Evolutionary conservation across 2,329 filamentous ascomycete species (phyloP), one percentile per base, ranked within the genome.

Genomic region (Xylariales sp.): DNA sequence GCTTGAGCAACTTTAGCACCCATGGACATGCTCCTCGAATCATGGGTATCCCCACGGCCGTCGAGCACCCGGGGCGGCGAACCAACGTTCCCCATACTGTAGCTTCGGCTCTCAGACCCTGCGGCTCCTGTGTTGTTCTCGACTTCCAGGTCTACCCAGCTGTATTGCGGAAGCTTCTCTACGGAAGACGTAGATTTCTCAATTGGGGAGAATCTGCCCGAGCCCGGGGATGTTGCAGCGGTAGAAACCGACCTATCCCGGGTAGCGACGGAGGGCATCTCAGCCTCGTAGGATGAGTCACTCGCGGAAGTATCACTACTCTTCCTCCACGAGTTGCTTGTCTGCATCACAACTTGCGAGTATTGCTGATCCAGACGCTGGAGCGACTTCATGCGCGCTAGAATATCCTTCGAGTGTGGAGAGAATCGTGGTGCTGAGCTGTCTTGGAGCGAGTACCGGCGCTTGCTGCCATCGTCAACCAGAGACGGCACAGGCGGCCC

Each of bases 401-500:
- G 40, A 15, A 37, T 8, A 19, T 41, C 40, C 12, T 34, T 29
- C 13, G 29, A 34, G 42, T 48, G 37, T 24, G 48, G 44, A 18
- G 48, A 40, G 44, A 46, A 36, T 15, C 14, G 40, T 17, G 44
- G 29, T 36, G 49, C 35, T 21, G 48, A 45, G 29, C 46, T 43
- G 28, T 53, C 46, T 36, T 52, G 48, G 12, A 52, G 37, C 15
- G 57, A 55, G 41, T 47, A 46, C 20, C 45, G 45, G 40, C 48
- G 51, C 23, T 42, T 48, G 29, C 42, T 48, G 14, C 50, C 49
- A 34, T 55, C 49, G 28, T 52, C 48, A 12, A 60, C 59, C 13
- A 70, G 50, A 4, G 55, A 51, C 24, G 54, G 55, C 10, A 57
- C 54, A 1, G 75, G 74, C 7, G 61, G 50, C 7, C 74, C 74